Base-by-base conservation (phyloP, 179 eudicot genomes). In the Vitellaria paradoxa region DNA sequence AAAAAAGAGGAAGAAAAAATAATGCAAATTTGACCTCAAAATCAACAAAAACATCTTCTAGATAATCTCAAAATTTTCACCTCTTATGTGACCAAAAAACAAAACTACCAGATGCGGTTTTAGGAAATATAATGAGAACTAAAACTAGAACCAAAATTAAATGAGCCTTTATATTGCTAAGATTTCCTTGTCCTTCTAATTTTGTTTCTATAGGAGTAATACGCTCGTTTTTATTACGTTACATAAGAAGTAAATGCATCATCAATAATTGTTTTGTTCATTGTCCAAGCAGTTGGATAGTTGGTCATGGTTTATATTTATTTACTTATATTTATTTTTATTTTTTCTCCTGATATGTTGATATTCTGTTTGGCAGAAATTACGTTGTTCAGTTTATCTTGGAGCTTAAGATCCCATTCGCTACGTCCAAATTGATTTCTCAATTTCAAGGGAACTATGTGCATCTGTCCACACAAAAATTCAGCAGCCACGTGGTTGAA, bases 401-500 rank as follows among this genome's bases (percentile, higher is more conserved):
- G 77, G 90, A 87, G 73, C 85, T 81, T n/a, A 79, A 87, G 81
- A 85, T 85, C 76, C 87, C 85, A 59, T 85, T 83, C 17, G 85
- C 87, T 45, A 64, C 64, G 14, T 59, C 88, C 65, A 78, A 52
- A 67, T 72, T 87, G 77, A 74, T 77, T 23, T 74, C 82, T 68
- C 88, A 79, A 72, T 85, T 87, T 65, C 82, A 83, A 64, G 85
- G 86, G 13, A 81, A 83, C 66, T 87, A 70, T 85, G 88, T 85
- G 66, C 76, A 83, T 67, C 87, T 87, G 46, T 81, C 90, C 4
- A 85, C 72, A n/a, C 86, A 87, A 65, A 87, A 87, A 77, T 87
- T 85, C 65, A 78, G 90, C 74, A 87, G 90, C 68, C 88, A 87
- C 70, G 90, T 87, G 2, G 88, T 87, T 40, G 90, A 87, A 63